These are phyloP conservation scores for Asterophora parasitica DNA, from an alignment of 768 basidiomycete genomes.

Conservation along the genomic window DNA sequence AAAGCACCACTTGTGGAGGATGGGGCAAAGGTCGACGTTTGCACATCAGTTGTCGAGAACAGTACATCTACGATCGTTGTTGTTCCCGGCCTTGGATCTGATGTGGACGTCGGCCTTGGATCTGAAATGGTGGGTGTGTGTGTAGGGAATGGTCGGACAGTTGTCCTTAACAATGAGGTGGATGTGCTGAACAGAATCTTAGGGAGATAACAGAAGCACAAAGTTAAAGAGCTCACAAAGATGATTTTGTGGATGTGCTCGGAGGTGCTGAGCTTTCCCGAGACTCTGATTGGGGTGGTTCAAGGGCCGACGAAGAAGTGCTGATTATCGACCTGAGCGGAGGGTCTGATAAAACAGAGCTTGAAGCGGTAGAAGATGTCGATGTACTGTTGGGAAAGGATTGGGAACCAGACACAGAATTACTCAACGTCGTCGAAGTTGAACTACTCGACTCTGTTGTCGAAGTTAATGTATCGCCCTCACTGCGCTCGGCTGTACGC, in stretches of 20 bases:
- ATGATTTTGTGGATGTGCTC: background rate
- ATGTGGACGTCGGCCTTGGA: background rate
- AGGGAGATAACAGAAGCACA: background rate
- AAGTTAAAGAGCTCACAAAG: background rate
- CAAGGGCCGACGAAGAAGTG: background rate
- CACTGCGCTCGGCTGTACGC: background rate
- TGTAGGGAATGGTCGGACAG: background rate
- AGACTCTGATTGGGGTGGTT: background rate
- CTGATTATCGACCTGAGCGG: background rate
- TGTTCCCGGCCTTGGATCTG: constrained; percentile 4
- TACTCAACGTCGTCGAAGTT: background rate
- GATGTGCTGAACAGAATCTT: background rate
- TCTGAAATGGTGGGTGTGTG: background rate
- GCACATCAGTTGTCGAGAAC: background rate
- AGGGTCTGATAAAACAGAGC: background rate
- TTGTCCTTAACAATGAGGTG: background rate
- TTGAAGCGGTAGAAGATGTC: background rate
- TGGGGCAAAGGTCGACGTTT: background rate
- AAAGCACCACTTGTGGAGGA: constrained; percentile 5
- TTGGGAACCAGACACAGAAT: background rate
- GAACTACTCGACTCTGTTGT: constrained; percentile 1
- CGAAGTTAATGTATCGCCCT: background rate
- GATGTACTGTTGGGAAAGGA: constrained; percentile 2
- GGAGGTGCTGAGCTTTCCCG: background rate
- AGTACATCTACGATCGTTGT: background rate